phyloP scores from a whole-genome alignment of 2,329 filamentous ascomycete species.

The Beauveria caledonica region DNA sequence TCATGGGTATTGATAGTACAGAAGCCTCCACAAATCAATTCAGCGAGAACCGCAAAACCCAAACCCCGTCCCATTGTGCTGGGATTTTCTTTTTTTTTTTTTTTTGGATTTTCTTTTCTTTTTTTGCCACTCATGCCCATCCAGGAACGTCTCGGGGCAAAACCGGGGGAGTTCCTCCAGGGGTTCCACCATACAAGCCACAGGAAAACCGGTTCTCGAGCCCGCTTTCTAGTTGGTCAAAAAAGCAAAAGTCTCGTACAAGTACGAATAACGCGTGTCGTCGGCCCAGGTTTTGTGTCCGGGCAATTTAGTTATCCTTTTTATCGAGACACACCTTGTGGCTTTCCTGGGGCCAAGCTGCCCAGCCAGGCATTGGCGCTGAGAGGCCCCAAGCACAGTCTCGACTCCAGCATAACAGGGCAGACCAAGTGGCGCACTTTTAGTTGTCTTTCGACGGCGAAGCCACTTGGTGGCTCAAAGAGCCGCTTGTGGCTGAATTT shows the following conservation, averaged over 20 bases:
- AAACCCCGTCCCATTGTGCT: not conserved
- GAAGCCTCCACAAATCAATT: not conserved
- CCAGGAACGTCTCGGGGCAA: slow-evolving; percentile 8
- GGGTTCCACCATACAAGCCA: slow-evolving; percentile 1
- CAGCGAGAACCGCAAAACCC: not conserved
- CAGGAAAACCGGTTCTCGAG: slow-evolving; percentile 7
- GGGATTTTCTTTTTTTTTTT: not conserved
- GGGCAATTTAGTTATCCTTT: not conserved
- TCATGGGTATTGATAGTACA: not conserved
- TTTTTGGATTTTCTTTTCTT: not conserved
- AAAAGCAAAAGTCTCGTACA: not conserved
- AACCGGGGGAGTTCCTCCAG: not conserved
- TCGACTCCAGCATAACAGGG: not conserved
- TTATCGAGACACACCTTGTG: not conserved
- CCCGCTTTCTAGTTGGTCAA: not conserved
- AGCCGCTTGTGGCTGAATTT: not conserved
- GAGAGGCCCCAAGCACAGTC: not conserved
- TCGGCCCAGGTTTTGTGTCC: too few species aligned
- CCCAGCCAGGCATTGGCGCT: too few species aligned
- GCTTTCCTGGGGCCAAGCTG: not conserved
- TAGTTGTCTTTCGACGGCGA: too few species aligned
- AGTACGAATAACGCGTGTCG: not conserved
- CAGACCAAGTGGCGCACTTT: not conserved
- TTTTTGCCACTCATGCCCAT: slow-evolving; percentile 3
- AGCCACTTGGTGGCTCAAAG: too few species aligned